These are phyloP conservation scores for Inonotus obliquus DNA, from an alignment of 1,284 basidiomycete species.

Conservation along the genomic window DNA sequence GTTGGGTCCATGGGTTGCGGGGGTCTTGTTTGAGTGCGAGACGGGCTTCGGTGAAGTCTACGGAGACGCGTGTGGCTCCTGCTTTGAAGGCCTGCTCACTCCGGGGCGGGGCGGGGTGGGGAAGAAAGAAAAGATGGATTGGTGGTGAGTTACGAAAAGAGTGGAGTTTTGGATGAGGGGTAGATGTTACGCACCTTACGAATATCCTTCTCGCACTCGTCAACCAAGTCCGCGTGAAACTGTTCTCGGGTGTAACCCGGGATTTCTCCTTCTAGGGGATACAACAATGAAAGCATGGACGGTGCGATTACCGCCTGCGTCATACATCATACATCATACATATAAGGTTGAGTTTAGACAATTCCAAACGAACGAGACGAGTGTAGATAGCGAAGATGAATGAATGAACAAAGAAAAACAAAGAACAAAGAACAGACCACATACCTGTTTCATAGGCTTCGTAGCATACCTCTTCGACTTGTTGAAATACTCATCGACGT, in stretches of 20 bases:
- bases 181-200: slow-evolving; percentile 3
- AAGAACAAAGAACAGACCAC: not conserved
- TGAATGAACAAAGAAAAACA: no score
- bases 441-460: slow-evolving; percentile 3
- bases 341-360: no score
- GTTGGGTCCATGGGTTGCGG: slow-evolving; percentile 23
- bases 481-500: slow-evolving; percentile 20
- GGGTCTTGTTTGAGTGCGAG: slow-evolving; percentile 21
- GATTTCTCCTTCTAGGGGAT: slow-evolving; percentile 21
- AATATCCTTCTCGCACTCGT: slow-evolving; percentile 24
- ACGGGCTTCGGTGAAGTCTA: slow-evolving; percentile 25
- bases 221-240: slow-evolving; percentile 21
- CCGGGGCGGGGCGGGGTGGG: no score
- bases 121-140: not conserved
- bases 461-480: slow-evolving; percentile 15
- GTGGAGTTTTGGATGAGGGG: not conserved
- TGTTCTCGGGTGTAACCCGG: slow-evolving; percentile 21
- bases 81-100: slow-evolving; percentile 19
- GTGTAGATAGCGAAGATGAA: no score
- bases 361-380: no score
- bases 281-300: slow-evolving; percentile 22
- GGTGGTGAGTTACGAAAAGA: not conserved
- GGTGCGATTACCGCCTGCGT: slow-evolving; percentile 23
- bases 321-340: no score
- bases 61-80: slow-evolving; percentile 22